Conservation (phyloP, 805 yeast species). For the Wickerhamiella sergipiensis region DNA sequence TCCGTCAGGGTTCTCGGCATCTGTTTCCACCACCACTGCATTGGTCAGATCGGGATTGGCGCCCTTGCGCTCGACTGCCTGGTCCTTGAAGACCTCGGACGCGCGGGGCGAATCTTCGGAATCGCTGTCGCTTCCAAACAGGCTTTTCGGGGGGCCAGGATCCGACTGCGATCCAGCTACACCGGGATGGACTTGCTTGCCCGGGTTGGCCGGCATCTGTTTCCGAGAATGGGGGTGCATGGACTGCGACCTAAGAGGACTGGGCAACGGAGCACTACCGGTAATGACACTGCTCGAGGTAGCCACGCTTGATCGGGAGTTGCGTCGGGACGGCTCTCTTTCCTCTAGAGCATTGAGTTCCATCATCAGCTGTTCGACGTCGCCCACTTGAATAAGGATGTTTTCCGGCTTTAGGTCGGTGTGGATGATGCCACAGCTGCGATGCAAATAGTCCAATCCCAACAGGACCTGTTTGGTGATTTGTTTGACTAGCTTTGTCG, state of each 20-base stretch:
- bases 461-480: slow-evolving; percentile 64
- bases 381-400: slow-evolving; percentile 67
- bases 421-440: slow-evolving; percentile 61
- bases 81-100: background rate
- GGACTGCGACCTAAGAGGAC: slow-evolving; percentile 47
- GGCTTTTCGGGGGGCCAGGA: background rate
- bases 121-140: background rate
- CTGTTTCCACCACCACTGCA: background rate
- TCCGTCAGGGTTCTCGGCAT: background rate
- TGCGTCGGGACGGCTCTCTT: slow-evolving; percentile 25
- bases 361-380: slow-evolving; percentile 63
- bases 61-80: background rate
- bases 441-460: slow-evolving; percentile 59
- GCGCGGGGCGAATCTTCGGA: background rate
- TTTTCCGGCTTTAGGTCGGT: slow-evolving; percentile 67
- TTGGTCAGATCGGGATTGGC: background rate
- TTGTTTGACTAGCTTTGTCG: slow-evolving; percentile 61
- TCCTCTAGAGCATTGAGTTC: slow-evolving; percentile 43
- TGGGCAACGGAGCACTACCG: slow-evolving; percentile 87
- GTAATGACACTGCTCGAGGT: slow-evolving; percentile 38
- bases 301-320: slow-evolving; percentile 9
- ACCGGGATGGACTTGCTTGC: background rate
- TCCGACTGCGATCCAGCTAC: background rate
- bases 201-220: background rate
- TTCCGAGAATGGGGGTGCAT: background rate